These are phyloP conservation scores for Phaeotremella fagi DNA, from an alignment of 768 basidiomycete species.

Conservation along the genomic window DNA sequence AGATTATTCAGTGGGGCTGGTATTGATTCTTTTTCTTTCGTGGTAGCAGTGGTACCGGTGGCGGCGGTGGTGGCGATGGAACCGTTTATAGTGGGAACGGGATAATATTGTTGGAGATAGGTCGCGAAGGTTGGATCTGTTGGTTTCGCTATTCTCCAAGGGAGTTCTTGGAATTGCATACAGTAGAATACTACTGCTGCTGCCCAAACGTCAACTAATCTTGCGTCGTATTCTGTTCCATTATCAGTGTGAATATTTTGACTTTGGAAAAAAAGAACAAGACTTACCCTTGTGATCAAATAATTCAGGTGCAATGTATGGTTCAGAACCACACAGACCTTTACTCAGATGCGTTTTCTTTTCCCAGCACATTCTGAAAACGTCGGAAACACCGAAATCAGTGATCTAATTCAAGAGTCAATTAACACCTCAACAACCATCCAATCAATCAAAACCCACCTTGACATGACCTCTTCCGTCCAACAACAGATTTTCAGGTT, in stretches of 20 bases:
- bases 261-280: slow-evolving; percentile 5
- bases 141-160: slow-evolving; percentile 90
- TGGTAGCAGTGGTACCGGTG: slow-evolving; percentile 17
- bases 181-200: slow-evolving; percentile 97
- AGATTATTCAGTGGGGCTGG: slow-evolving; percentile 76
- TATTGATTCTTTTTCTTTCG: slow-evolving; percentile 17
- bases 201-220: slow-evolving; percentile 96
- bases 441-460: slow-evolving; percentile 52
- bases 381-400: slow-evolving; percentile 98
- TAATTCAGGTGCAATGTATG: slow-evolving; percentile 98
- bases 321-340: slow-evolving; percentile 93
- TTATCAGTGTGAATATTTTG: neutral
- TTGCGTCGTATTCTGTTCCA: slow-evolving; percentile 82
- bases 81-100: slow-evolving; percentile 28
- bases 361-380: slow-evolving; percentile 98
- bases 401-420: slow-evolving; percentile 64
- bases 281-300: slow-evolving; percentile 91
- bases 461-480: slow-evolving; percentile 88
- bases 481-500: slow-evolving; percentile 95
- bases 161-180: slow-evolving; percentile 90
- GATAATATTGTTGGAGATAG: slow-evolving; percentile 56
- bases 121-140: slow-evolving; percentile 74
- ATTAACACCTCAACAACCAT: neutral
- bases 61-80: slow-evolving; percentile 54
- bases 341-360: slow-evolving; percentile 93